A percentile compares a stretch with the other conserved stretches of the same genome.
phyloP scores from a whole-genome alignment of 495 filamentous ascomycete genomes.

The Tuber melanosporum region DNA sequence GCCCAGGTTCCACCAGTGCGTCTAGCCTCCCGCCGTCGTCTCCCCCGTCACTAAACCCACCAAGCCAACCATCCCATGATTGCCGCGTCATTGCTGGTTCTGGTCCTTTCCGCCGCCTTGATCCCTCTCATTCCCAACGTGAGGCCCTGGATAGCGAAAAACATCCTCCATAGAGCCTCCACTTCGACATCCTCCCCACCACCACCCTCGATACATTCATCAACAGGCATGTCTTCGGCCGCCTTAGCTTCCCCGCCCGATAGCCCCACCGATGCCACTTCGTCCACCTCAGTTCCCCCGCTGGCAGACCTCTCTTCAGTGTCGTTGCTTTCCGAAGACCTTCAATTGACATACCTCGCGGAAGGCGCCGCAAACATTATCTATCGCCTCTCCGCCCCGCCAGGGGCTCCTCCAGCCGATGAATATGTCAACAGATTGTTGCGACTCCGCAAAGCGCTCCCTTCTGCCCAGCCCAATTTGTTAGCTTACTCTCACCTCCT shows the following conservation, averaged over 20 bases:
- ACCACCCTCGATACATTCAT: neutral
- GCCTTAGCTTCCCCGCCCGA: neutral
- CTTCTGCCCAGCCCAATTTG: slow-evolving; percentile 37
- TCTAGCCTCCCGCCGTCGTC: neutral
- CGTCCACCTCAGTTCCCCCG: neutral
- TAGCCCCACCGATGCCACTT: neutral
- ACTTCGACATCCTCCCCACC: neutral
- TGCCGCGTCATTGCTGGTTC: neutral
- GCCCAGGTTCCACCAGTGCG: neutral
- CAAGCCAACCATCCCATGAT: neutral
- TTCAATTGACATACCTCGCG: slow-evolving; percentile 33
- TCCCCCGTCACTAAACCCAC: neutral
- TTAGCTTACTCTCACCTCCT: slow-evolving; percentile 32
- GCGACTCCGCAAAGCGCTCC: slow-evolving; percentile 40
- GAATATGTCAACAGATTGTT: slow-evolving; percentile 28
- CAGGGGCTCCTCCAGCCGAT: neutral
- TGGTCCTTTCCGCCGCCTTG: neutral
- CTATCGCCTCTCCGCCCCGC: slow-evolving; percentile 30
- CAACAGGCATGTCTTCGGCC: neutral
- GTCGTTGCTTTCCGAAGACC: slow-evolving; percentile 18
- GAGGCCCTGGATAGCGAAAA: neutral
- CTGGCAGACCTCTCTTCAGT: slow-evolving; percentile 14
- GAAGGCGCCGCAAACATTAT: slow-evolving; percentile 43
- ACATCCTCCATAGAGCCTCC: neutral
- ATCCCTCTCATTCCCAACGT: neutral